Base-by-base conservation (phyloP, 2,329 filamentous ascomycete genomes). In the Hymenoscyphus linearis region DNA sequence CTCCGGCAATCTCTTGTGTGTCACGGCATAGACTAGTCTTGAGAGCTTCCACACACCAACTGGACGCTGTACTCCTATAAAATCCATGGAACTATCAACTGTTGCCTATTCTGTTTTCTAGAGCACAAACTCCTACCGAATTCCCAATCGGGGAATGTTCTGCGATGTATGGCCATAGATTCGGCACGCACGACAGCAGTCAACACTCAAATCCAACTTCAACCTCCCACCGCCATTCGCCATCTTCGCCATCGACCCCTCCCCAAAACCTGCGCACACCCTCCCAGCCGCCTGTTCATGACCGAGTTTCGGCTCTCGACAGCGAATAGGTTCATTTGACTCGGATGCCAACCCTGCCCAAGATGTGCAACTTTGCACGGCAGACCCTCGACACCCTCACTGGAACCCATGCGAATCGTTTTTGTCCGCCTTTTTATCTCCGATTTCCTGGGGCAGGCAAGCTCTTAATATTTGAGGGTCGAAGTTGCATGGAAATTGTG, bases 341-440 rank as follows among this genome's bases (percentile, higher is more conserved):
- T 22, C 26, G 40, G 27, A n/a, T 44, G 22, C 16, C 9, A 36
- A 4, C 40, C 56, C 44, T 27, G 31, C 25, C 7, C 44, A 16
- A 34, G 14, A 44, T 57, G 55, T 22, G 35, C 37, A 44, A 57
- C 55, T 31, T 35, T 52, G 18, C 56, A 34, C 50, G 40, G 55
- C 55, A 47, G 55, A 22, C 55, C 55, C 35, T 44, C 4, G 25
- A 52, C 27, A 36, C 40, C 56, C 40, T 52, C 40, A 4, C n/a
- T 16, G 35, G 12, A 44, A 58, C 44, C 56, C 40, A 22, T 58
- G 56, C 12, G 10, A 35, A 37, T 26, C 25, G 16, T 27, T 52
- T 27, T 18, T 58, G 35, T 58, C 56, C 56, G 56, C 56, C 56
- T 58, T 58, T 58, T 58, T 58, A 37, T 58, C 40, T 58, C 40